Evolutionary conservation across 495 filamentous ascomycete genomes (phyloP).

Genomic region (Xanthoparmelia taractica): DNA sequence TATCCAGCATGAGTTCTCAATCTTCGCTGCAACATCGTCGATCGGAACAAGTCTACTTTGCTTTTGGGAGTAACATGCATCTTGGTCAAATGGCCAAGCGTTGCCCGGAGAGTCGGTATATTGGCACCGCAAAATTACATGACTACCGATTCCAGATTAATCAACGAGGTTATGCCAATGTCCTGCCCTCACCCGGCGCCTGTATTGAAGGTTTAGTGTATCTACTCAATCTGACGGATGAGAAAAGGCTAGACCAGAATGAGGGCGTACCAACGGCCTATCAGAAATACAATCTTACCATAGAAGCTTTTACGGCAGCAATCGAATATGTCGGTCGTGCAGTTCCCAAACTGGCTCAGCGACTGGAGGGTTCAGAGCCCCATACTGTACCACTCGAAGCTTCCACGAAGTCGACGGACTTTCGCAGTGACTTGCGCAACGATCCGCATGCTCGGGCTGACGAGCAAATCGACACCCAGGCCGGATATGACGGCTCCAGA

Average conservation of each 20-base stretch:
- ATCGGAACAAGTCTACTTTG: constrained; percentile 43
- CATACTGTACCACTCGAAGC: neutral
- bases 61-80: constrained; percentile 52
- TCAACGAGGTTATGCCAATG: constrained; percentile 50
- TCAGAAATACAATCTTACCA: neutral
- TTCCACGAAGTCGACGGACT: neutral
- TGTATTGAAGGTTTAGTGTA: constrained; percentile 47
- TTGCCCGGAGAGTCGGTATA: constrained; percentile 42
- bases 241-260: constrained; percentile 39
- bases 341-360: neutral
- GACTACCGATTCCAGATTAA: constrained; percentile 49
- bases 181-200: constrained; percentile 31
- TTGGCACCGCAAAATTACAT: constrained; percentile 39
- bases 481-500: neutral
- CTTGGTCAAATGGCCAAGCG: constrained; percentile 46
- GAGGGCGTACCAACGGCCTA: constrained; percentile 59
- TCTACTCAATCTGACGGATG: constrained; percentile 36
- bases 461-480: neutral
- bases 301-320: constrained; percentile 5
- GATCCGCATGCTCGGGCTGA: neutral
- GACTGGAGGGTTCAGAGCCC: neutral
- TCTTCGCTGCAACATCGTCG: neutral
- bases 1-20: neutral
- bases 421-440: neutral
- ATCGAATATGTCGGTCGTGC: constrained; percentile 7